These are phyloP conservation scores for Sisymbrium irio DNA, from an alignment of 345 rosid species.

Conservation along the genomic window DNA sequence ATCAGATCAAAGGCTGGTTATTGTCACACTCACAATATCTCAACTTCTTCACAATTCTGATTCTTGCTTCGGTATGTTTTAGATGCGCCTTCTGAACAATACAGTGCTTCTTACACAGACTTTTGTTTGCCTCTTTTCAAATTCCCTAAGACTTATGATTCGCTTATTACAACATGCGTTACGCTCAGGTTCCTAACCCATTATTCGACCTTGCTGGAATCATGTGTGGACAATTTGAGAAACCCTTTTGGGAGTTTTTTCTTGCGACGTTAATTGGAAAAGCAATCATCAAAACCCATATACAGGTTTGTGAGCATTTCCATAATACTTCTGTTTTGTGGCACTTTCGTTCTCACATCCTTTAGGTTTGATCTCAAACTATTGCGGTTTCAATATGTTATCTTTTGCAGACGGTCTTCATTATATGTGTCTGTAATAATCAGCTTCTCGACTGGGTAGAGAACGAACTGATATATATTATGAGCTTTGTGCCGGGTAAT, in stretches of 20 bases:
- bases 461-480: constrained; percentile 70
- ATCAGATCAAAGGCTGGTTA: constrained; percentile 60
- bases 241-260: constrained; percentile 90
- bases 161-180: not conserved
- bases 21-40: constrained; percentile 67
- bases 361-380: not conserved
- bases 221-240: constrained; percentile 93
- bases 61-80: constrained; percentile 78
- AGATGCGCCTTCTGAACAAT: constrained; percentile 1
- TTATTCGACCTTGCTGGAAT: constrained; percentile 97
- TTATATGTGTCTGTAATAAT: constrained; percentile 82
- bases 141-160: not conserved
- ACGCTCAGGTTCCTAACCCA: constrained; percentile 88
- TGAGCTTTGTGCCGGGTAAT: constrained; percentile 69
- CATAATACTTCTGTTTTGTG: not conserved
- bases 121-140: not conserved
- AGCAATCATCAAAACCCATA: constrained; percentile 86
- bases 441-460: constrained; percentile 90
- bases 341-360: not conserved
- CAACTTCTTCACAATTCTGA: constrained; percentile 80
- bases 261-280: constrained; percentile 85
- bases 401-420: constrained; percentile 73
- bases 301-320: constrained; percentile 60
- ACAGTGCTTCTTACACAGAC: not conserved
- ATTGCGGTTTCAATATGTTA: not conserved